These are phyloP conservation scores for Dactylellina leptospora DNA, from an alignment of 2,329 filamentous ascomycete genomes.

Conservation along the genomic window DNA sequence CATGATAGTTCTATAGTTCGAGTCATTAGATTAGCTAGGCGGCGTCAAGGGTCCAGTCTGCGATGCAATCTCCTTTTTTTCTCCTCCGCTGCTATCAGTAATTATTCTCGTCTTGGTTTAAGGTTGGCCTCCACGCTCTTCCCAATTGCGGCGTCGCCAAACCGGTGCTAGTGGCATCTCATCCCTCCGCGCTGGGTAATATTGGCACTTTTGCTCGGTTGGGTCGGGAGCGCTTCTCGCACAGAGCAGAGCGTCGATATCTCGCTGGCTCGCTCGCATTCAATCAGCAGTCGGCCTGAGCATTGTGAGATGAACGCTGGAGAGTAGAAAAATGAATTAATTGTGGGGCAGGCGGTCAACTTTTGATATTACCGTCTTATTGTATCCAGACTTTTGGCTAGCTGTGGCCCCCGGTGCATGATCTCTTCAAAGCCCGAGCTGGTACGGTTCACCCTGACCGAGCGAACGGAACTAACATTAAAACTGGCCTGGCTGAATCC, in stretches of 20 bases:
- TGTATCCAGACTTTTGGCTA: too few species aligned
- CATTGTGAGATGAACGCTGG: not conserved
- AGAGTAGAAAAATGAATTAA: not conserved
- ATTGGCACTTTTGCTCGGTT: constrained; percentile 4
- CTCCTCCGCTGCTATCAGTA: too few species aligned
- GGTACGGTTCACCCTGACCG: constrained; percentile 4
- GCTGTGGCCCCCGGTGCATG: too few species aligned
- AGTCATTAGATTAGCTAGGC: not conserved
- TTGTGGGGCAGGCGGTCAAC: not conserved
- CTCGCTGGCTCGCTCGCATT: not conserved
- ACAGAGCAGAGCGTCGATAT: not conserved
- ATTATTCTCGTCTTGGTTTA: constrained; percentile 6
- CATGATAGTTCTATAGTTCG: constrained; percentile 4
- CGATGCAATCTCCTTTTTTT: constrained; percentile 12
- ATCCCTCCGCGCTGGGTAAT: too few species aligned
- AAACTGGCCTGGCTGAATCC: constrained; percentile 1
- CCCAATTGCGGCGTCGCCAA: constrained; percentile 49
- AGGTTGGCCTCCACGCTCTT: constrained; percentile 31
- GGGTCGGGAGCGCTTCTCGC: not conserved
- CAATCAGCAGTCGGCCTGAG: not conserved
- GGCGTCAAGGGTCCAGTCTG: not conserved
- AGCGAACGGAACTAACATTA: too few species aligned
- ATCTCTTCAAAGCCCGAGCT: not conserved
- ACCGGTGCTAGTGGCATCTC: constrained; percentile 33
- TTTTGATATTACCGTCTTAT: too few species aligned